Evolutionary conservation across 345 rosid species (phyloP).

Genomic region (Gossypium rotundifolium): DNA sequence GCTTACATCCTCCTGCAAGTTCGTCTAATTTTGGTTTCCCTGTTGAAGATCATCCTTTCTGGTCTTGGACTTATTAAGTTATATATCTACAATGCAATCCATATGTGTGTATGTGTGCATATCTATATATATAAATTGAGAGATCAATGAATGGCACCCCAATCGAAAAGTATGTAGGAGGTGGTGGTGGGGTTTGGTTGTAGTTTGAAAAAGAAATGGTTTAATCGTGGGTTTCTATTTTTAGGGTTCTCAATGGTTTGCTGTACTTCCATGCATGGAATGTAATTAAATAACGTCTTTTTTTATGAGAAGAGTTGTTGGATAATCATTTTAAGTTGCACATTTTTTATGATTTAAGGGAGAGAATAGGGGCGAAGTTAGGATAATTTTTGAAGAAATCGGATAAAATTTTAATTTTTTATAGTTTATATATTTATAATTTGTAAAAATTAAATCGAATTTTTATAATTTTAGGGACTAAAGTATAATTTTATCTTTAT

Average conservation of each 20-base stretch:
- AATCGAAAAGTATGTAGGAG: not conserved
- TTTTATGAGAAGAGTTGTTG: not conserved
- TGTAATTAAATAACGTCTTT: slow-evolving; percentile 26
- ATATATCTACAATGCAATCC: too few relatives aligned
- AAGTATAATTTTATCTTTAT: too few relatives aligned
- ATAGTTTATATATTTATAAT: too few relatives aligned
- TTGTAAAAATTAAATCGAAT: too few relatives aligned
- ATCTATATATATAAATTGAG: not conserved
- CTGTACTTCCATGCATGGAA: not conserved
- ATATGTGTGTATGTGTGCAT: not conserved
- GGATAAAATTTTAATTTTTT: too few relatives aligned
- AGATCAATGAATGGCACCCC: slow-evolving; percentile 12
- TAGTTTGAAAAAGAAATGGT: too few relatives aligned
- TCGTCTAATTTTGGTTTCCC: slow-evolving; percentile 42
- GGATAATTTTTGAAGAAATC: too few relatives aligned
- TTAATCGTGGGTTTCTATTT: slow-evolving; percentile 7
- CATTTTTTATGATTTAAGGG: not conserved
- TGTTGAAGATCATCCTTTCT: slow-evolving; percentile 44
- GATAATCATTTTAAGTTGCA: not conserved
- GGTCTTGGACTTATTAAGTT: slow-evolving; percentile 46
- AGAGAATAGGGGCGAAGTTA: too few relatives aligned
- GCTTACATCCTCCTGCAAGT: slow-evolving; percentile 34
- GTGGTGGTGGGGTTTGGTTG: not conserved
- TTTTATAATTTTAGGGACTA: too few relatives aligned
- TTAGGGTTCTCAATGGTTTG: slow-evolving; percentile 12